Conservation (phyloP, 164 flowering plant species). For the Amborella trichopoda region DNA sequence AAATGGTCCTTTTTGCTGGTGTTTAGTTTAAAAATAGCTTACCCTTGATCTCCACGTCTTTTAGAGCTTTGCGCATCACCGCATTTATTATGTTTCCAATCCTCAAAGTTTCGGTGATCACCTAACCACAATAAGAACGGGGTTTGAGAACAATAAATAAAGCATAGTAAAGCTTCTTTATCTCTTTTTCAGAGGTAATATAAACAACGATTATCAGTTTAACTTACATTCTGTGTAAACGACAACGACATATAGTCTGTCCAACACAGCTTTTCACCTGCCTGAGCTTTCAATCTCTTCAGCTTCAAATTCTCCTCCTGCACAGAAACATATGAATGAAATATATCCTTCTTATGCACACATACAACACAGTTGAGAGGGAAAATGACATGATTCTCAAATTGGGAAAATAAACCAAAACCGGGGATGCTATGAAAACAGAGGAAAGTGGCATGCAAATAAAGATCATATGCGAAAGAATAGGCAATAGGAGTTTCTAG, state of each 20-base stretch:
- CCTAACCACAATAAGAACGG: slow-evolving; percentile 39
- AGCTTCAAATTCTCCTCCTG: slow-evolving; percentile 88
- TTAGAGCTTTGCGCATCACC: slow-evolving; percentile 78
- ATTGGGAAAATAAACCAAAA: no score
- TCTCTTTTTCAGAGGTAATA: not conserved
- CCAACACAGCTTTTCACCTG: slow-evolving; percentile 47
- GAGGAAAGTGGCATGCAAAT: no score
- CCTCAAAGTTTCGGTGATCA: slow-evolving; percentile 82
- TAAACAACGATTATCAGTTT: not conserved
- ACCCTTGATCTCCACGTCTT: slow-evolving; percentile 88
- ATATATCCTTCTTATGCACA: no score
- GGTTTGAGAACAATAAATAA: no score
- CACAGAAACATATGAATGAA: not conserved
- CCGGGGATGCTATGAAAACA: no score
- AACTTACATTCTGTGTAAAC: slow-evolving; percentile 87
- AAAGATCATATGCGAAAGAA: no score
- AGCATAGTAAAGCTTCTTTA: no score
- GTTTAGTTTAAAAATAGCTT: not conserved
- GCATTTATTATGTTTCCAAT: slow-evolving; percentile 81
- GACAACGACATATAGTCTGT: slow-evolving; percentile 76
- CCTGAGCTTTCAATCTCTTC: slow-evolving; percentile 39
- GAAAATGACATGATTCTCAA: no score
- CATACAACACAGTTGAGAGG: no score
- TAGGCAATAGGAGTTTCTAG: no score
- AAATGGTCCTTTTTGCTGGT: no score